A percentile compares a stretch with the other conserved stretches of the same genome.
phyloP scores from a whole-genome alignment of 129 eudicot species.

The Flaveria bidentis region DNA sequence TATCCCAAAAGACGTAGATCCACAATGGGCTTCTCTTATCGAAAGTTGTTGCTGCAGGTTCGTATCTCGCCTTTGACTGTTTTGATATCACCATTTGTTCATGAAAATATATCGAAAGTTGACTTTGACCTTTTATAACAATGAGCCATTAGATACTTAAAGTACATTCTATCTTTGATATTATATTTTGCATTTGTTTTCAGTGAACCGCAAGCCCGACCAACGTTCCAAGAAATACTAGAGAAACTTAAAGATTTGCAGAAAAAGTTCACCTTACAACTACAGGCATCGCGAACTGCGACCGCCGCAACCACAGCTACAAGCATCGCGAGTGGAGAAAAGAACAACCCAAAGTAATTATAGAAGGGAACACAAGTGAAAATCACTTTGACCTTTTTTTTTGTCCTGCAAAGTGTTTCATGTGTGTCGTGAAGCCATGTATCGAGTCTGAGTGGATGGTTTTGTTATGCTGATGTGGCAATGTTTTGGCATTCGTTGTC shows the following conservation, averaged over 20 bases:
- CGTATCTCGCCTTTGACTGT: background rate
- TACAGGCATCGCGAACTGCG: slow-evolving; percentile 49
- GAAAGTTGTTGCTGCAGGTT: slow-evolving; percentile 84
- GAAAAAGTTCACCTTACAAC: slow-evolving; percentile 49
- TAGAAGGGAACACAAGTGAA: slow-evolving; percentile 20
- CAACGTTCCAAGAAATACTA: slow-evolving; percentile 72
- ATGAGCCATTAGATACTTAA: background rate
- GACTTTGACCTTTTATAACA: background rate
- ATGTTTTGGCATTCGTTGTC: background rate
- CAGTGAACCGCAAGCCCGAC: slow-evolving; percentile 74
- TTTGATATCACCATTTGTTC: background rate
- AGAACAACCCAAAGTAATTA: slow-evolving; percentile 44
- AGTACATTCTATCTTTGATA: background rate
- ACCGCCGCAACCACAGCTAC: background rate
- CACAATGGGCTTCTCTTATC: slow-evolving; percentile 68
- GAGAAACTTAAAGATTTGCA: slow-evolving; percentile 64
- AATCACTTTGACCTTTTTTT: slow-evolving; percentile 25
- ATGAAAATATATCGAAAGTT: background rate
- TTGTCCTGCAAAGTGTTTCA: slow-evolving; percentile 19
- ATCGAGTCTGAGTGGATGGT: slow-evolving; percentile 19
- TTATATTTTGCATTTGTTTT: background rate
- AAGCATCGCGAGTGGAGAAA: slow-evolving; percentile 31
- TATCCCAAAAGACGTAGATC: slow-evolving; percentile 72
- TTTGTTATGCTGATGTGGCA: slow-evolving; percentile 16
- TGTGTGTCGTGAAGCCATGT: background rate